phyloP scores from a whole-genome alignment of 768 basidiomycete genomes.

The Tylopilus sp. region DNA sequence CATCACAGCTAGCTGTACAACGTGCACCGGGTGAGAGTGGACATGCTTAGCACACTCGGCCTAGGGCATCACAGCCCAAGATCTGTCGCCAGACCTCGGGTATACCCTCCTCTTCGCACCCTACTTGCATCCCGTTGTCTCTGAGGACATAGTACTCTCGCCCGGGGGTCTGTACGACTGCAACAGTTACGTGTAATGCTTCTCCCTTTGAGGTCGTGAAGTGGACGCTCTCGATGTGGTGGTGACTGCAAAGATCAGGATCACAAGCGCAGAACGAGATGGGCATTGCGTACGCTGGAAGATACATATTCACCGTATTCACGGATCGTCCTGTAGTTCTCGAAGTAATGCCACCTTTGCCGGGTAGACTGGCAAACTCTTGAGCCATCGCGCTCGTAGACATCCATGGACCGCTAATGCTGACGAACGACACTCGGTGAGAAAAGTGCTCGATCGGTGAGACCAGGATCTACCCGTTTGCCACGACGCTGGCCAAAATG shows the following conservation, averaged over 20 bases:
- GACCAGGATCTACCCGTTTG: slow-evolving; percentile 51
- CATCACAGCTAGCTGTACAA: background rate
- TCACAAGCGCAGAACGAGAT: background rate
- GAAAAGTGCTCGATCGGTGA: background rate
- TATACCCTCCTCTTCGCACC: slow-evolving; percentile 72
- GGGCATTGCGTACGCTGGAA: slow-evolving; percentile 53
- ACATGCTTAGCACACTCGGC: background rate
- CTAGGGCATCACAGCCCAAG: slow-evolving; percentile 43
- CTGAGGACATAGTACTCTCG: slow-evolving; percentile 67
- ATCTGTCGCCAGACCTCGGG: slow-evolving; percentile 58
- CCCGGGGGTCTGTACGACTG: slow-evolving; percentile 64
- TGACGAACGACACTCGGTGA: slow-evolving; percentile 26
- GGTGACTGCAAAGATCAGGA: slow-evolving; percentile 46
- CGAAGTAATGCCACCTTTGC: slow-evolving; percentile 3
- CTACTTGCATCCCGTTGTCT: slow-evolving; percentile 77
- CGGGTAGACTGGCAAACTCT: slow-evolving; percentile 55
- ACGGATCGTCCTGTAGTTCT: slow-evolving; percentile 28
- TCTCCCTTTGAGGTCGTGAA: slow-evolving; percentile 43
- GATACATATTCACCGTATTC: slow-evolving; percentile 54
- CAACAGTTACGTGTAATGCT: slow-evolving; percentile 59
- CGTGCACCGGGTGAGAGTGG: background rate
- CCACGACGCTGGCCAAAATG: slow-evolving; percentile 65
- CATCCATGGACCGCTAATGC: slow-evolving; percentile 70
- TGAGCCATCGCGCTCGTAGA: slow-evolving; percentile 68
- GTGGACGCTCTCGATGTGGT: slow-evolving; percentile 75